phyloP scores from a whole-genome alignment of 169 alveolate species.

The Babesia sp. region DNA sequence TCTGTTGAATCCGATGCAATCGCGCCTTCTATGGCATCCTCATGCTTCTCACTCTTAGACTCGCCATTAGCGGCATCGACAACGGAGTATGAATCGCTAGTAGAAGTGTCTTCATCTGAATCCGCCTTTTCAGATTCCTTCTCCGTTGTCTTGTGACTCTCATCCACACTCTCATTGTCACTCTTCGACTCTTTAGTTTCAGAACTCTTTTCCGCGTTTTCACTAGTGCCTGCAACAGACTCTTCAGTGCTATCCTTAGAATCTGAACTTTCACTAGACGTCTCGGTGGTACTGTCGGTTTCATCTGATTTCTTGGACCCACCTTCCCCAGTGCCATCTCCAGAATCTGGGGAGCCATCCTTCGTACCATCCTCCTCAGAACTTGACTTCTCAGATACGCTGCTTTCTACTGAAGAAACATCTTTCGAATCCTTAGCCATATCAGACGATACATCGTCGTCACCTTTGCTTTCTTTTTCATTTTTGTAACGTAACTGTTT shows the following conservation, averaged over 20 bases:
- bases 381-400: not conserved
- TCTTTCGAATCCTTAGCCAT: not conserved
- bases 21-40: not conserved
- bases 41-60: too few relatives aligned
- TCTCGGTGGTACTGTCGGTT: not conserved
- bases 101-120: not conserved
- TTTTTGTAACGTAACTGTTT: not conserved
- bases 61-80: too few relatives aligned
- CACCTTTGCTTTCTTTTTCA: not conserved
- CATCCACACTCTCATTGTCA: not conserved
- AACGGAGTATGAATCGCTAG: not conserved
- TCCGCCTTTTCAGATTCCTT: not conserved
- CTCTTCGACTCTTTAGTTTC: not conserved
- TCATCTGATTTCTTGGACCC: not conserved
- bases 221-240: not conserved
- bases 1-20: slow-evolving; percentile 1
- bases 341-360: too few relatives aligned
- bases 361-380: not conserved
- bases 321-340: not conserved
- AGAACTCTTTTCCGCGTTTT: not conserved
- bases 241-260: not conserved
- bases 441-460: not conserved
- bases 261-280: not conserved
- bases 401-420: not conserved
- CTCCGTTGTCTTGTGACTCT: not conserved